phyloP scores from a whole-genome alignment of 129 eudicot genomes.

The Scalesia atractyloides region DNA sequence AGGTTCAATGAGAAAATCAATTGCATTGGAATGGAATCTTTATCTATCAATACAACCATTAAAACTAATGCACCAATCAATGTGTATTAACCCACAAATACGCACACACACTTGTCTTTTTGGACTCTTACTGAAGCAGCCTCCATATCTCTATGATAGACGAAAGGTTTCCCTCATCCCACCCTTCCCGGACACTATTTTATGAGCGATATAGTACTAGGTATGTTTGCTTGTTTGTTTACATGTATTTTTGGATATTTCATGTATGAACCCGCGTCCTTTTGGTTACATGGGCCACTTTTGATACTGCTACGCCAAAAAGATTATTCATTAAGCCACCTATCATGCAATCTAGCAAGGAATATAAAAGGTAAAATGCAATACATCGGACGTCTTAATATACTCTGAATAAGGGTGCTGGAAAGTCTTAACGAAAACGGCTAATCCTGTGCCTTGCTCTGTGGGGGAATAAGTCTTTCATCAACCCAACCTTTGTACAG shows the following conservation, averaged over 20 bases:
- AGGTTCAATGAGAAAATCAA: not conserved
- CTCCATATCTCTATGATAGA: no score
- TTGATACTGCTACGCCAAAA: no score
- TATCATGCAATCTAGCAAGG: no score
- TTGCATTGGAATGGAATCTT: not conserved
- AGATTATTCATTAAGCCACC: no score
- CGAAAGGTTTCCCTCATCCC: no score
- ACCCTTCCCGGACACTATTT: no score
- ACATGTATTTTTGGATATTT: no score
- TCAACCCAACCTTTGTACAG: conserved; percentile 39
- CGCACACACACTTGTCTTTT: not conserved
- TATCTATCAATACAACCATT: not conserved
- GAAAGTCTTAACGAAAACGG: conserved; percentile 22
- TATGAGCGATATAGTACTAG: no score
- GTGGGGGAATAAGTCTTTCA: conserved; percentile 16
- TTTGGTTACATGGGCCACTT: not conserved
- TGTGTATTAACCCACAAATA: not conserved
- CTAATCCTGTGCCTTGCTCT: not conserved
- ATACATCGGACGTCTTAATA: not conserved
- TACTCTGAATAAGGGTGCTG: not conserved
- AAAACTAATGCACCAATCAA: not conserved
- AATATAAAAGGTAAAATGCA: no score
- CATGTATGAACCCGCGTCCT: not conserved
- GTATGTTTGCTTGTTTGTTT: no score
- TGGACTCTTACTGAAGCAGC: not conserved